Base-by-base conservation (phyloP, 169 alveolate genomes). In the Cryptosporidium sp. region DNA sequence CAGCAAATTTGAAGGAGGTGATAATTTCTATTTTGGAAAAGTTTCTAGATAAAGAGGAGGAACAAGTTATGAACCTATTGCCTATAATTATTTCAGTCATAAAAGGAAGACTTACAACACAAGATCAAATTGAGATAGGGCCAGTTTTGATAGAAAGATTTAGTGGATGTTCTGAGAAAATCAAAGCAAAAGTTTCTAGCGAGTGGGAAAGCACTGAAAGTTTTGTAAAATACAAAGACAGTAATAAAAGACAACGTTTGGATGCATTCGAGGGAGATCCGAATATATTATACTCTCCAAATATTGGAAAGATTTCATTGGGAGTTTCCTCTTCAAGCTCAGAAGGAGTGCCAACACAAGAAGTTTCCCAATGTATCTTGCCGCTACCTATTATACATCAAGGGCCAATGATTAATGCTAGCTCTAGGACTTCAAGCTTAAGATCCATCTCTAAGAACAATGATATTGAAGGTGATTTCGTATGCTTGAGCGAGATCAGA, bases 401-500 rank as follows among this genome's bases (percentile, higher is more conserved):
- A 56, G 67, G 67, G 9, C 12, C 67, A 10, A 56, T 23, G 26
- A 3, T 16, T 56, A 56, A 9, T 56, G 8, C 12, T n/a, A 10
- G 37, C 14, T 26, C 35, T 3, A 56, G 7, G 26, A 8, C 37
- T 21, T 56, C 67, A 16, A 16, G 67, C 23, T 8, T 69, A n/a
- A 39, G 33, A 0, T 26, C 65, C 39, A 5, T 9, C 0, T 0
- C 84, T 21, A 42, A 45, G 56, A 69, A 10, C 10, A 80, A 35
- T 37, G 89, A 60, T n/a, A 61, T 21, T 61, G 75, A 80, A 29
- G 89, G 73, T 29, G 89, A 80, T 8, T 80, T 80, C 31, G 89
- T 80, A 0, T 80, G 89, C 62, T 48, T 80, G 39, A 80, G 89
- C 65, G 89, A 80, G 26, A 80, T 80, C 12, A 80, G 75, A 80